A percentile compares a stretch with the other conserved stretches of the same genome.
These are phyloP conservation scores for Citrus glauca DNA, from an alignment of 345 rosid genomes.

Conservation along the genomic window DNA sequence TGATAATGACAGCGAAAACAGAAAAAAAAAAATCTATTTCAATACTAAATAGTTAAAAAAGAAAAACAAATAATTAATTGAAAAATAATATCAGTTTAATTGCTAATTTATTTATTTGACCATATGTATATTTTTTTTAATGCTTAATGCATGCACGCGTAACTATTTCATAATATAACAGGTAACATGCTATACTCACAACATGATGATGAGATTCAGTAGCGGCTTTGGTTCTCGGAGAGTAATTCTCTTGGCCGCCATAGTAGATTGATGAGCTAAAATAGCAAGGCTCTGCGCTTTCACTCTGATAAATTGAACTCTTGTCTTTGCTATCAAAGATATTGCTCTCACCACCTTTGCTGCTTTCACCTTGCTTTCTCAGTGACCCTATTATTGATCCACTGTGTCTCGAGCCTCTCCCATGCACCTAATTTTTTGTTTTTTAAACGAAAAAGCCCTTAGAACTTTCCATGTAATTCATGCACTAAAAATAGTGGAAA, in stretches of 20 bases:
- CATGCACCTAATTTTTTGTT: conserved; percentile 13
- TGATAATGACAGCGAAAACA: conserved; percentile 10
- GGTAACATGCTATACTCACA: conserved; percentile 20
- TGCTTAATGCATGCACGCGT: background rate
- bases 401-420: conserved; percentile 21
- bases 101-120: background rate
- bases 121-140: background rate
- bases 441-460: background rate
- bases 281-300: conserved; percentile 63
- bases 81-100: background rate
- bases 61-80: background rate
- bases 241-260: conserved; percentile 89
- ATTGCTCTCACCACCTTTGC: conserved; percentile 23
- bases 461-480: background rate
- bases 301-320: conserved; percentile 44
- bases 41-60: background rate
- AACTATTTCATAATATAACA: background rate
- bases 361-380: conserved; percentile 27
- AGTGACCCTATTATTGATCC: conserved; percentile 23
- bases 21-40: background rate
- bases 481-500: background rate
- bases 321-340: conserved; percentile 28
- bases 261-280: conserved; percentile 88
- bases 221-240: conserved; percentile 40
- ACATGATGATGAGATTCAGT: conserved; percentile 36